Percentiles rank a stretch among this genome's conserved stretches.
Conservation (phyloP, 352 stramenopile species). For the Globisporangium nunn region DNA sequence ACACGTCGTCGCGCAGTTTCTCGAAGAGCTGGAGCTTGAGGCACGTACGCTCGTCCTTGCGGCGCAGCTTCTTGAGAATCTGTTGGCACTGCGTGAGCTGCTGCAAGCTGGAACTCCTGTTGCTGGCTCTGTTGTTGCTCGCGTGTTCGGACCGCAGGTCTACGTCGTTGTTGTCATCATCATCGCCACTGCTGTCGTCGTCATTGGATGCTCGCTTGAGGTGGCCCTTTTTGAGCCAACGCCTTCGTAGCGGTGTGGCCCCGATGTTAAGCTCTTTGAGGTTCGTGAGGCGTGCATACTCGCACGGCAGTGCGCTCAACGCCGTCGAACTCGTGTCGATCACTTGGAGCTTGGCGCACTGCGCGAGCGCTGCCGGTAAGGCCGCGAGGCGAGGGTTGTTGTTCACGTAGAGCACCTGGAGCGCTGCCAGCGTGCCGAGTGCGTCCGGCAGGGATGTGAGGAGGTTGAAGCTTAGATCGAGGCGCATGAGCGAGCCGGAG, state of each 20-base stretch:
- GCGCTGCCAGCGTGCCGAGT: slow-evolving; percentile 40
- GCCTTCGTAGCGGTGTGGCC: slow-evolving; percentile 51
- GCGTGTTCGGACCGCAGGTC: background rate
- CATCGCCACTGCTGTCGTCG: background rate
- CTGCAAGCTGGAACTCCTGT: background rate
- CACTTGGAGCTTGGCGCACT: slow-evolving; percentile 61
- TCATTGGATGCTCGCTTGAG: slow-evolving; percentile 16
- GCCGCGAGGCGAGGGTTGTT: slow-evolving; percentile 62
- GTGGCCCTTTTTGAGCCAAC: slow-evolving; percentile 53
- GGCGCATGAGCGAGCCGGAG: slow-evolving; percentile 33
- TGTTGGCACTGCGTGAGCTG: slow-evolving; percentile 29
- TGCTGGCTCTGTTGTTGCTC: slow-evolving; percentile 4
- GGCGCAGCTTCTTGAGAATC: slow-evolving; percentile 44
- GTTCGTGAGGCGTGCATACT: slow-evolving; percentile 55
- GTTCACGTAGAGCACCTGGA: slow-evolving; percentile 82
- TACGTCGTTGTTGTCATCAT: background rate
- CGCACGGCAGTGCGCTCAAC: slow-evolving; percentile 48
- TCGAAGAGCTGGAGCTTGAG: slow-evolving; percentile 57
- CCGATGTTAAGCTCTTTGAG: slow-evolving; percentile 71
- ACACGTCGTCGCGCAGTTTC: slow-evolving; percentile 46
- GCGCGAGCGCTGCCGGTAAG: slow-evolving; percentile 44
- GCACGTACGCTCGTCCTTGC: slow-evolving; percentile 53
- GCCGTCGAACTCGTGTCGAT: slow-evolving; percentile 68
- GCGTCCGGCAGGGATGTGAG: slow-evolving; percentile 45
- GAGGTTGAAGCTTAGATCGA: slow-evolving; percentile 83